Conservation (phyloP, 2,329 filamentous ascomycete genomes). For the Microsporum audouinii region DNA sequence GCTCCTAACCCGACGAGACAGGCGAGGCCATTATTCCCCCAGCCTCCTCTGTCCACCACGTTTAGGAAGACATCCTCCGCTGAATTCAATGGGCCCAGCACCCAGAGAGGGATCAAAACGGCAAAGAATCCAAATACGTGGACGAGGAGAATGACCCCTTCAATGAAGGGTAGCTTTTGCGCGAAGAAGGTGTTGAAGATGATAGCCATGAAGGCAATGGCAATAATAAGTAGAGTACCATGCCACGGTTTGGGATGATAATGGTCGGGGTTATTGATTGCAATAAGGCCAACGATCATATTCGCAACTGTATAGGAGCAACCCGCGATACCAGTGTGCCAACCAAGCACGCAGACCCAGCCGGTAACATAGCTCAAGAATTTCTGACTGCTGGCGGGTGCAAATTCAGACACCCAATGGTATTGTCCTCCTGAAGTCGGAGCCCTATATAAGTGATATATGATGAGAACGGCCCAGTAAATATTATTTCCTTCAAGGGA, state of each 20-base stretch:
- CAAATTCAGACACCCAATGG: conserved; percentile 29
- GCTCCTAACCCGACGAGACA: conserved; percentile 20
- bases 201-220: conserved; percentile 17
- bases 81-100: conserved; percentile 18
- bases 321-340: conserved; percentile 21
- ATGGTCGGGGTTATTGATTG: conserved; percentile 19
- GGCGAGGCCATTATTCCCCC: conserved; percentile 20
- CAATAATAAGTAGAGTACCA: conserved; percentile 21
- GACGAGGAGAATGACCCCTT: conserved; percentile 23
- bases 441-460: conserved; percentile 17
- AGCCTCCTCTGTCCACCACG: conserved; percentile 20
- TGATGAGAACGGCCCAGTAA: conserved; percentile 6
- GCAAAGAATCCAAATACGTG: conserved; percentile 26
- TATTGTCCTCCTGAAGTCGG: conserved; percentile 30
- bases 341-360: conserved; percentile 23
- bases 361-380: conserved; percentile 25
- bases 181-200: conserved; percentile 22
- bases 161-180: conserved; percentile 22
- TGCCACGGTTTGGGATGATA: conserved; percentile 23
- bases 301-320: conserved; percentile 23
- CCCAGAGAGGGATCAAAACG: conserved; percentile 25
- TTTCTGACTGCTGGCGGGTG: conserved; percentile 23
- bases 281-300: conserved; percentile 25
- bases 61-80: conserved; percentile 18
- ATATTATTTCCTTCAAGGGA: not conserved